Conservation (phyloP, 2,329 filamentous ascomycete genomes). For the Juglanconis sp. region DNA sequence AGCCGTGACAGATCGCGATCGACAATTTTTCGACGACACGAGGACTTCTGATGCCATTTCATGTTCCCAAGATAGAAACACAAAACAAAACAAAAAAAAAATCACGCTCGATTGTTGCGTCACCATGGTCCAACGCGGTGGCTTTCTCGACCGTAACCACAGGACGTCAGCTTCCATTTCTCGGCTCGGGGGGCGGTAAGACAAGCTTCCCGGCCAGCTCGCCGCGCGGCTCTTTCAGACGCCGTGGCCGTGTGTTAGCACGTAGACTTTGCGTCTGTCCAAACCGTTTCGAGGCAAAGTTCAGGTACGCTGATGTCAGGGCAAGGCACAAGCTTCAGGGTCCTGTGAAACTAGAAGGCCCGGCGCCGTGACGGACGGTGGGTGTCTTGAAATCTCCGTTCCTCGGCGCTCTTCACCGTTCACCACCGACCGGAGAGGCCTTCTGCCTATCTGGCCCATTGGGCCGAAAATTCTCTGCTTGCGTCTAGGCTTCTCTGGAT, state of each 20-base stretch:
- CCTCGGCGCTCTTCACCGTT: neutral
- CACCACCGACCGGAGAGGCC: neutral
- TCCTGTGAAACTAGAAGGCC: neutral
- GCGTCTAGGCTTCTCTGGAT: neutral
- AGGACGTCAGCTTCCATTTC: neutral
- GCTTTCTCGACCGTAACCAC: neutral
- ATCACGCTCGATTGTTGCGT: neutral
- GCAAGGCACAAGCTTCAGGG: neutral
- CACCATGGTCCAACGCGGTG: neutral
- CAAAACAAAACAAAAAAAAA: slow-evolving; percentile 9
- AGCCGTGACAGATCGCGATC: slow-evolving; percentile 8
- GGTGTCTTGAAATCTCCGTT: neutral
- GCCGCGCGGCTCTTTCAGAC: neutral
- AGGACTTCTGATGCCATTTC: neutral
- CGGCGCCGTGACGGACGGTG: neutral
- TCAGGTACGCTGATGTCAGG: slow-evolving; percentile 11
- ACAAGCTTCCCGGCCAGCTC: neutral
- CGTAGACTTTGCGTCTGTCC: neutral
- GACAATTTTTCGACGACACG: slow-evolving; percentile 4
- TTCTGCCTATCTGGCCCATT: neutral
- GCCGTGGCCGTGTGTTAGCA: neutral
- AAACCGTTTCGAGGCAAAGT: slow-evolving; percentile 5
- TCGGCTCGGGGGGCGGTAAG: neutral
- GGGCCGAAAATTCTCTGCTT: neutral
- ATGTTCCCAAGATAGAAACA: slow-evolving; percentile 16